These are phyloP conservation scores for Fagus crenata DNA, from an alignment of 306 rosid genomes.

Conservation along the genomic window DNA sequence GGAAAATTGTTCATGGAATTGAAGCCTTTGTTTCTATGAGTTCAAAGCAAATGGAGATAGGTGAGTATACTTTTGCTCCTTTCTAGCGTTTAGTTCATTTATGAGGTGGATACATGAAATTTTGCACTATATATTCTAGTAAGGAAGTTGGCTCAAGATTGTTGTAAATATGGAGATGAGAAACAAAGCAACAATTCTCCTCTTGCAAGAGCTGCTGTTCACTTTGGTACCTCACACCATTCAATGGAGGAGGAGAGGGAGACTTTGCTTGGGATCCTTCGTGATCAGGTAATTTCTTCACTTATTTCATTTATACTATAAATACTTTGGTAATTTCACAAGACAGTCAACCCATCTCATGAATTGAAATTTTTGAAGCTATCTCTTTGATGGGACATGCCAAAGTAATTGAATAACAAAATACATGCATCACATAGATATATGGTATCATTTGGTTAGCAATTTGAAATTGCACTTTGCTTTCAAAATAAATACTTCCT, in stretches of 20 bases:
- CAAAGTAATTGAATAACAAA: neutral
- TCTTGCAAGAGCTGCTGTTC: conserved; percentile 60
- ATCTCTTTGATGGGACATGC: neutral
- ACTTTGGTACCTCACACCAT: conserved; percentile 58
- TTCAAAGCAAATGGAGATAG: conserved; percentile 84
- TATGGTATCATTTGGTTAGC: neutral
- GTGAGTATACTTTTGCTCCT: conserved; percentile 40
- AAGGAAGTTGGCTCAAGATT: conserved; percentile 71
- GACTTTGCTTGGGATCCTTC: conserved; percentile 56
- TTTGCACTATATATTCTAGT: conserved; percentile 42
- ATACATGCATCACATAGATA: neutral
- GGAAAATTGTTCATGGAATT: conserved; percentile 75
- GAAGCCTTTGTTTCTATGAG: conserved; percentile 67
- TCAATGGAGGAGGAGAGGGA: conserved; percentile 67
- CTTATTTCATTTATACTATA: neutral
- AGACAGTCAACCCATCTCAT: conserved; percentile 21
- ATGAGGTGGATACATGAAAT: conserved; percentile 31
- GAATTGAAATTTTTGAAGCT: neutral
- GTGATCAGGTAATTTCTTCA: conserved; percentile 69
- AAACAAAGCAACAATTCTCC: conserved; percentile 44
- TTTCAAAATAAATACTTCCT: conserved; percentile 1
- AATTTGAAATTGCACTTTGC: neutral
- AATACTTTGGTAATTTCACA: conserved; percentile 11
- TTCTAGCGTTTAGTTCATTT: conserved; percentile 28
- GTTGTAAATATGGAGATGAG: conserved; percentile 71